Evolutionary conservation across 495 filamentous ascomycete genomes (phyloP), one percentile per base, ranked within the genome.

Genomic region (Penicillium pancosmium): DNA sequence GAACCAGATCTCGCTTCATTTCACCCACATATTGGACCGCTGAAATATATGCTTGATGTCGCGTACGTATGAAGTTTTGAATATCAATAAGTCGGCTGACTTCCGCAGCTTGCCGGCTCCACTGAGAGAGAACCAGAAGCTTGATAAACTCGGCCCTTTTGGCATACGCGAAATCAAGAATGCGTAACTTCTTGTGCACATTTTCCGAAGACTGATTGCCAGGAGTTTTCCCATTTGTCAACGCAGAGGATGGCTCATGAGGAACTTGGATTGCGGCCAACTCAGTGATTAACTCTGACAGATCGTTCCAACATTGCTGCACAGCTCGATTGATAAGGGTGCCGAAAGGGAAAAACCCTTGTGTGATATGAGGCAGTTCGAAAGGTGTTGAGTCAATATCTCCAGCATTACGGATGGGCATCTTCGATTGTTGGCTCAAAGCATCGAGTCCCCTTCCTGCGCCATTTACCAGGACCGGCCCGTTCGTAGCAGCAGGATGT

Each of bases 61-160:
- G 83, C 5, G 72, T 73, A 40, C 84, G 81, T 55, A 92, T 78
- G 77, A 92, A 92, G 11, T 78, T 74, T 67, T 87, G 86, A 50
- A 98, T 73, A 74, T 97, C 93, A 63, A 97, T 93, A 36, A 97
- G 78, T 68, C 86, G 88, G 64, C 87, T 88, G 36, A 98, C 87
- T 51, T 88, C 83, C 27, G 82, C 80, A 25, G 86, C 87, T 64
- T 91, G 90, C 61, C 86, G 84, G 68, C 88, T 89, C 94, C 94
- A 98, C 68, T 90, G 86, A 3, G 86, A 85, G 40, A 98, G 84
- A 15, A 98, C 91, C 12, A 97, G 81, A 15, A 91, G 81, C 73
- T 98, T 97, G 68, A 94, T 91, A 75, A 95, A 98, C 56, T 87
- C 86, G 15, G 82, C 84, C 57, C 88, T 76, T 43, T 83, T 82